These are phyloP conservation scores for Hypsizygus marmoreus DNA, from an alignment of 768 basidiomycete genomes.

Conservation along the genomic window DNA sequence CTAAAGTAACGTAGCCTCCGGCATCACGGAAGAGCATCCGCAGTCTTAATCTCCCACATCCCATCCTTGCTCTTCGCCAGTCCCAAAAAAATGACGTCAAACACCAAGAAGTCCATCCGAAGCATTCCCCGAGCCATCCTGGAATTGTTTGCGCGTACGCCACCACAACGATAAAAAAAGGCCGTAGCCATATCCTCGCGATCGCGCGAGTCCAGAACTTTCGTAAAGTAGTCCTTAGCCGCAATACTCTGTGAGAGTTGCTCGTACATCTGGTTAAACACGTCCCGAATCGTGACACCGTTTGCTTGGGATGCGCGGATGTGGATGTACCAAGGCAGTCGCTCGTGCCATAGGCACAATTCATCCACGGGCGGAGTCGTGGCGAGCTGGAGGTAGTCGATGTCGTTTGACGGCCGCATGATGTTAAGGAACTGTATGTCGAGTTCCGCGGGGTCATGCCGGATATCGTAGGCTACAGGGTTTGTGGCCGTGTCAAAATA, in stretches of 20 bases:
- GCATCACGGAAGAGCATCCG: not conserved
- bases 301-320: conserved; percentile 38
- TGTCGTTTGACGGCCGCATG: conserved; percentile 13
- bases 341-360: conserved; percentile 50
- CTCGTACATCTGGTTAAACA: conserved; percentile 44
- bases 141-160: conserved; percentile 26
- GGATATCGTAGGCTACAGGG: conserved; percentile 18
- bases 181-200: conserved; percentile 40
- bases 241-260: conserved; percentile 39
- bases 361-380: conserved; percentile 47
- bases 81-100: conserved; percentile 38
- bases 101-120: conserved; percentile 53
- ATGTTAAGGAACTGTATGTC: conserved; percentile 17
- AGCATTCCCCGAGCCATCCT: conserved; percentile 35
- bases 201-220: conserved; percentile 41
- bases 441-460: conserved; percentile 11
- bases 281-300: conserved; percentile 51
- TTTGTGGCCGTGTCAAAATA: conserved; percentile 8
- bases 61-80: conserved; percentile 27
- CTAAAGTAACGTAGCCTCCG: too few relatives aligned
- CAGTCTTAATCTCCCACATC: conserved; percentile 33
- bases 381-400: conserved; percentile 34
- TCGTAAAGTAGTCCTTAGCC: conserved; percentile 47
- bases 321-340: conserved; percentile 56
- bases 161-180: conserved; percentile 39